Percentiles rank a stretch among this genome's conserved stretches.
Evolutionary conservation across 208 protist species (phyloP).

Genomic region (Crithidia sp.): DNA sequence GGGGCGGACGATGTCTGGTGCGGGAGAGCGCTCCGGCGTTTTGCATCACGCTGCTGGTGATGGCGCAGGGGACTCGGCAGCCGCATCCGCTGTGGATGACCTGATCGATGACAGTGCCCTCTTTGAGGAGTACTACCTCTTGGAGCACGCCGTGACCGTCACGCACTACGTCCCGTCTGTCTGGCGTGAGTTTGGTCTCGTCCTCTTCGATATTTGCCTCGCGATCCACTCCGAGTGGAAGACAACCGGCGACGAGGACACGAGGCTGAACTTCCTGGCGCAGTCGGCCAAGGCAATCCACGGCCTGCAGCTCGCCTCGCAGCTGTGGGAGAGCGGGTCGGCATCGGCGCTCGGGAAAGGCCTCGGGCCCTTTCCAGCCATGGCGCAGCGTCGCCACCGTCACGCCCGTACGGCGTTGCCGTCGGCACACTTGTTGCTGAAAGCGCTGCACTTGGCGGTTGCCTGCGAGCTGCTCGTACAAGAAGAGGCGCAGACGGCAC

Average conservation of each 20-base stretch:
- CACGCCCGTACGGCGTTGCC: conserved; percentile 77
- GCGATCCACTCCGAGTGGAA: conserved; percentile 85
- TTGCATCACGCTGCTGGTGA: too few relatives aligned
- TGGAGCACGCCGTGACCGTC: conserved; percentile 76
- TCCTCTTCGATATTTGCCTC: conserved; percentile 88
- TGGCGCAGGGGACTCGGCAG: too few relatives aligned
- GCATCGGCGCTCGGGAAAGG: conserved; percentile 50
- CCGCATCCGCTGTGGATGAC: conserved; percentile 14
- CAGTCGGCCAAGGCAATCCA: conserved; percentile 83
- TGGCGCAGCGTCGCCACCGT: conserved; percentile 55
- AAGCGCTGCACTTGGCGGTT: conserved; percentile 76
- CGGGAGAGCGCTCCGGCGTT: too few relatives aligned
- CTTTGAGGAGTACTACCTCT: conserved; percentile 80
- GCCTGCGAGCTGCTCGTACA: conserved; percentile 50
- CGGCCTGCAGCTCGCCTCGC: conserved; percentile 76
- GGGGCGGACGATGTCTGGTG: too few relatives aligned
- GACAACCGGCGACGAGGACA: conserved; percentile 64
- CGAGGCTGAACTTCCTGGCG: conserved; percentile 75
- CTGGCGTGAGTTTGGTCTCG: conserved; percentile 87
- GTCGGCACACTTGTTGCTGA: conserved; percentile 69
- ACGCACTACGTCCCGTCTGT: conserved; percentile 58
- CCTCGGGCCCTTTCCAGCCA: conserved; percentile 70
- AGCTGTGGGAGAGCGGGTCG: conserved; percentile 72
- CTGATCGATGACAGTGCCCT: conserved; percentile 56
- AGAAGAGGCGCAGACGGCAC: conserved; percentile 17